Conservation (phyloP, 2,329 filamentous ascomycete species). For the Alternaria gaisen region DNA sequence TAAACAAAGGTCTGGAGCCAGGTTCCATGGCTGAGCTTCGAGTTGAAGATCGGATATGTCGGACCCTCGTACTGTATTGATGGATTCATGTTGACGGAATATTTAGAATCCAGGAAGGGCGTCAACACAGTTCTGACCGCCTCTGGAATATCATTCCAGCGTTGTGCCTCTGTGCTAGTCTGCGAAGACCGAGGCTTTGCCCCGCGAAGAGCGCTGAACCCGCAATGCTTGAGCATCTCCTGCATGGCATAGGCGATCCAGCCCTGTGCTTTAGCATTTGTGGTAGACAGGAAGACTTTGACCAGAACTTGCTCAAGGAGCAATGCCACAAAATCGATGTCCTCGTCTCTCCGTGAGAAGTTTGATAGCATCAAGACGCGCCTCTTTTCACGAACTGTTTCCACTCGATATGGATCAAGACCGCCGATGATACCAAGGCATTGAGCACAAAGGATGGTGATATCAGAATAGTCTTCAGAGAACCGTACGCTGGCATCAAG, state of each 20-base stretch:
- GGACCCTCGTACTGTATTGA: constrained; percentile 38
- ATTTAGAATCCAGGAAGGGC: constrained; percentile 87
- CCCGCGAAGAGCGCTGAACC: constrained; percentile 68
- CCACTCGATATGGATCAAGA: constrained; percentile 88
- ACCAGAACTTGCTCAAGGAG: constrained; percentile 88
- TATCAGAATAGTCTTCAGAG: constrained; percentile 70
- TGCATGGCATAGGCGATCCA: constrained; percentile 97
- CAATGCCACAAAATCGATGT: constrained; percentile 84
- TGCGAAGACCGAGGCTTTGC: constrained; percentile 63
- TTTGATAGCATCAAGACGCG: constrained; percentile 90
- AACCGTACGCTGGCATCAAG: constrained; percentile 88
- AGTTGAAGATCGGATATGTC: constrained; percentile 79
- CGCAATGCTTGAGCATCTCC: constrained; percentile 80
- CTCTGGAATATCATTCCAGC: constrained; percentile 82
- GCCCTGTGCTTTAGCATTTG: constrained; percentile 85
- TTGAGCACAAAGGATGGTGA: constrained; percentile 77
- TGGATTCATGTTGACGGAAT: constrained; percentile 66
- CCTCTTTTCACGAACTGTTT: constrained; percentile 77
- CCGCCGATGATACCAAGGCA: constrained; percentile 91
- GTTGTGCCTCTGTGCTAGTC: constrained; percentile 67
- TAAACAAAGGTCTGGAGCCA: constrained; percentile 86
- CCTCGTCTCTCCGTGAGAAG: constrained; percentile 80
- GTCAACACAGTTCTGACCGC: constrained; percentile 81
- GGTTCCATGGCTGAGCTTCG: constrained; percentile 72
- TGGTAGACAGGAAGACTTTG: constrained; percentile 88